Evolutionary conservation across 2,329 filamentous ascomycete species (phyloP).

Genomic region (Xylaria sp.): DNA sequence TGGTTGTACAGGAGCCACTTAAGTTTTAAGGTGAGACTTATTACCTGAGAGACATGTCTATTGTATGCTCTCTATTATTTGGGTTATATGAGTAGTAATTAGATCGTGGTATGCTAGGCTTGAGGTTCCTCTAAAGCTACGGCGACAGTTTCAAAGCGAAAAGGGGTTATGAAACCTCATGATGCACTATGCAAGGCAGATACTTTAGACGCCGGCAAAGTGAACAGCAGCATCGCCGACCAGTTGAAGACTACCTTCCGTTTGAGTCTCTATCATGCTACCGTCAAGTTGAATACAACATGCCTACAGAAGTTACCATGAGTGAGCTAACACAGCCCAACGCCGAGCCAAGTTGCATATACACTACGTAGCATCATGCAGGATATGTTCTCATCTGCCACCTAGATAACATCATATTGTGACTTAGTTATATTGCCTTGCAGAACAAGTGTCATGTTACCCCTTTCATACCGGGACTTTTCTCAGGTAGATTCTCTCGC

Average conservation of each 20-base stretch:
- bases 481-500: not conserved
- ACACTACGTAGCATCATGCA: not conserved
- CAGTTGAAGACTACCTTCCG: not conserved
- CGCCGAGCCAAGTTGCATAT: not conserved
- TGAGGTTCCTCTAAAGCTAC: not conserved
- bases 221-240: not conserved
- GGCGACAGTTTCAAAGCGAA: not conserved
- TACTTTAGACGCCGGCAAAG: not conserved
- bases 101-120: not conserved
- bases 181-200: not conserved
- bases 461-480: not conserved
- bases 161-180: not conserved
- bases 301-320: not conserved
- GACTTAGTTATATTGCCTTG: not conserved
- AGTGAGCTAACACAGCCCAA: not conserved
- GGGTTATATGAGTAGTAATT: not conserved
- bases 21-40: not conserved
- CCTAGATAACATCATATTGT: not conserved
- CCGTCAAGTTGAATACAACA: not conserved
- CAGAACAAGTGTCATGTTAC: not conserved
- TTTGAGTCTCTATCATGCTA: not conserved
- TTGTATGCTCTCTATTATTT: not conserved
- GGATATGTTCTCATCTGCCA: not conserved
- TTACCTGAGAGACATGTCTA: not conserved
- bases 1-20: not conserved